phyloP scores from a whole-genome alignment of 192 early-diverging fungal genomes.

The Coemansia sp. region DNA sequence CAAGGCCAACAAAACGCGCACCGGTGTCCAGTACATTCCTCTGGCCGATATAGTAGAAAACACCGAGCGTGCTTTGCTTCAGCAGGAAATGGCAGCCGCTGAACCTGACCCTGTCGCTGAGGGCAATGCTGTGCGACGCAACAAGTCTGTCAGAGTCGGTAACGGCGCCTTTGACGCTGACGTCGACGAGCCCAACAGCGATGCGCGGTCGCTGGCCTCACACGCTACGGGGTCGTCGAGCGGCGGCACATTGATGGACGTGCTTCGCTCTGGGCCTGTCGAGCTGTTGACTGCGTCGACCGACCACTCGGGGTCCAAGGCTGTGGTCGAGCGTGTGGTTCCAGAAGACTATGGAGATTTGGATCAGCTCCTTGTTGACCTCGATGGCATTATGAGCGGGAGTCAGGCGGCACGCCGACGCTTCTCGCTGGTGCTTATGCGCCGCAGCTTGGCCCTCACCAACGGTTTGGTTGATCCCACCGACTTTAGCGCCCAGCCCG shows the following conservation, averaged over 20 bases:
- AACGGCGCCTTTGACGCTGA: background rate
- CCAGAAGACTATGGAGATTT: conserved; percentile 51
- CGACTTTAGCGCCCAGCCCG: conserved; percentile 20
- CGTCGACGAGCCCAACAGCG: conserved; percentile 3
- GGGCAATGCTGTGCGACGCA: background rate
- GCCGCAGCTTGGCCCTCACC: conserved; percentile 39
- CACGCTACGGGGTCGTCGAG: conserved; percentile 35
- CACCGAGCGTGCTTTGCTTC: conserved; percentile 20
- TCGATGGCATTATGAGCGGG: conserved; percentile 48
- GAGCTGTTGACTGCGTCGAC: conserved; percentile 45
- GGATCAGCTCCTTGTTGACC: conserved; percentile 38
- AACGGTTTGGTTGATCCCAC: conserved; percentile 38
- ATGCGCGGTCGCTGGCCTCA: conserved; percentile 20
- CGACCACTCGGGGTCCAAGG: conserved; percentile 49
- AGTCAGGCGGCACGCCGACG: conserved; percentile 45
- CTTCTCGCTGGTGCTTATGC: conserved; percentile 44
- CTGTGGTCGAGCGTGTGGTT: conserved; percentile 28
- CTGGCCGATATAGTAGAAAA: conserved; percentile 41
- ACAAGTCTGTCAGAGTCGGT: conserved; percentile 9
- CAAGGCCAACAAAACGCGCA: conserved; percentile 16
- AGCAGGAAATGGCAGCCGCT: background rate
- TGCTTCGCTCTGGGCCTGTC: conserved; percentile 35
- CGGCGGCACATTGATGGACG: conserved; percentile 36
- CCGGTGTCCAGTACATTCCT: conserved; percentile 40
- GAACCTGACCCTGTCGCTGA: conserved; percentile 1